Evolutionary conservation across 331 rosid genomes (phyloP).

Genomic region (Quercus phellos): DNA sequence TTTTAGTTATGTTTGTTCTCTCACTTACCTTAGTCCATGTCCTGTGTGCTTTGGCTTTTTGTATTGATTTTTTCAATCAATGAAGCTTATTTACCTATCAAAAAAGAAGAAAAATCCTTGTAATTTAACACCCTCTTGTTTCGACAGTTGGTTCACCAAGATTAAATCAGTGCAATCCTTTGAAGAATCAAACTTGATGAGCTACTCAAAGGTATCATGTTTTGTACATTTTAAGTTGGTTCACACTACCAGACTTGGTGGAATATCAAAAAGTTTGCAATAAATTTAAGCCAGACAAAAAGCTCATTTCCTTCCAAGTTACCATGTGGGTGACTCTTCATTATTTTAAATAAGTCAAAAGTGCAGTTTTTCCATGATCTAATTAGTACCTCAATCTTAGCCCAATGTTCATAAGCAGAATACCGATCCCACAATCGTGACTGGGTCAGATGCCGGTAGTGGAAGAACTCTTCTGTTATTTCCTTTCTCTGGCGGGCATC

Average conservation of each 20-base stretch:
- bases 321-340: slow-evolving; percentile 4
- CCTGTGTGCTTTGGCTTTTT: too few relatives aligned
- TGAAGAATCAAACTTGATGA: neutral
- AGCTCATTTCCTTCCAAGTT: slow-evolving; percentile 5
- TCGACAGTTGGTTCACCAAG: too few relatives aligned
- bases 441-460: slow-evolving; percentile 64
- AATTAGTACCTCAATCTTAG: slow-evolving; percentile 79
- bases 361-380: neutral
- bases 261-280: neutral
- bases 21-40: too few relatives aligned
- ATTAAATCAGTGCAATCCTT: neutral
- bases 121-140: too few relatives aligned
- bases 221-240: neutral
- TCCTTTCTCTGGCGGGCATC: slow-evolving; percentile 88
- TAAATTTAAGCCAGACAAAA: slow-evolving; percentile 2
- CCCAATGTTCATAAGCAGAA: slow-evolving; percentile 93
- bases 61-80: too few relatives aligned
- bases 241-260: neutral
- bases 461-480: slow-evolving; percentile 92
- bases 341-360: neutral
- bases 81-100: too few relatives aligned
- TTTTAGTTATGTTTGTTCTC: too few relatives aligned
- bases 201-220: neutral
- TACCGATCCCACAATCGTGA: slow-evolving; percentile 64
- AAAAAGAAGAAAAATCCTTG: too few relatives aligned